Evolutionary conservation across 495 filamentous ascomycete genomes (phyloP), one percentile per base, ranked within the genome.

Genomic region (Daldinia loculata): DNA sequence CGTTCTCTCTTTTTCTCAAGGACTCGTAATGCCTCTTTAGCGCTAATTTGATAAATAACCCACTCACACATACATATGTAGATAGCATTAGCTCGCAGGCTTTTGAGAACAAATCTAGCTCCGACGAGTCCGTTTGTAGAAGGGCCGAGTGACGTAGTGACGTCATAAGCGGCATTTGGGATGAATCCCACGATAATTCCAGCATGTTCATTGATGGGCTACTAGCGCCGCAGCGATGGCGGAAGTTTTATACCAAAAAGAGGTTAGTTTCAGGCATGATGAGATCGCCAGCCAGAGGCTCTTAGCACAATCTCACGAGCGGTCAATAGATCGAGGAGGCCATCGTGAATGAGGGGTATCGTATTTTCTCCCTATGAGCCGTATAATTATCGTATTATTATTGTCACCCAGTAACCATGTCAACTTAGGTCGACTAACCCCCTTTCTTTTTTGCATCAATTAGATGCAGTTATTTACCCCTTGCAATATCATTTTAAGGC

Each of bases 241-340:
- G 55, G 69, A 64, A 64, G 26, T 45, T 27, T 32, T 24, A 51
- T 34, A 7, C 61, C 56, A 17, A 12, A 67, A 67, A 51, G 48
- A 19, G 69, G 53, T 38, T 72, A 67, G 64, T 34, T 72, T 55
- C 22, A 72, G 50, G 69, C 56, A 64, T 17, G 69, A 67, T 72
- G 69, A 72, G 69, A 72, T 72, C 63, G 63, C 48, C 60, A 64
- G 63, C 48, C 60, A 64, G 69, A 72, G 60, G 64, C 69, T 67
- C 60, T 67, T 43, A 63, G 52, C 32, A 56, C 41, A 41, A 58
- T 66, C 51, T 36, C 58, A 53, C 59, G 57, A 17, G 26, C 43
- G 24, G 6, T 69, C 32, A 36, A 32, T 57, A 58, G 64, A 57
- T 24, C n/a, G 60, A 59, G 61, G 55, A 56, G 4, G 26, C 30